A percentile compares a stretch with the other conserved stretches of the same genome.
phyloP scores from a whole-genome alignment of 805 yeast genomes.

The Nakazawaea ishiwadae region DNA sequence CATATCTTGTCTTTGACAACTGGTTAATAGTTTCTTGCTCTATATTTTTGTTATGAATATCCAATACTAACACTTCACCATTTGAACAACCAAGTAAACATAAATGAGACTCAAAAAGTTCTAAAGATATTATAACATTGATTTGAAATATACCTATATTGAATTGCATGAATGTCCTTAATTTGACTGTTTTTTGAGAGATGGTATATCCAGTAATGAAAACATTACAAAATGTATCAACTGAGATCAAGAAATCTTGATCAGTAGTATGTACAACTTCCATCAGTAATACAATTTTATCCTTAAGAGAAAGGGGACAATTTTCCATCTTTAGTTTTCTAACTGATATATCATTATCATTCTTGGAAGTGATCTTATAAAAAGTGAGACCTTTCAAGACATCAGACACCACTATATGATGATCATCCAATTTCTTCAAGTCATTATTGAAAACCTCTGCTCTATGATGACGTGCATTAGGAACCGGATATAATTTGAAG shows the following conservation, averaged over 20 bases:
- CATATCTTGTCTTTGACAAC: neutral
- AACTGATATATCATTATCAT: neutral
- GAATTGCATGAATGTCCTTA: neutral
- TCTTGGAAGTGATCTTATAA: neutral
- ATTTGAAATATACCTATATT: neutral
- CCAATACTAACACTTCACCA: slow-evolving; percentile 1
- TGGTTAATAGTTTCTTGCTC: neutral
- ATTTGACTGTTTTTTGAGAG: neutral
- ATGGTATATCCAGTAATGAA: neutral
- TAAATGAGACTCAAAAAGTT: neutral
- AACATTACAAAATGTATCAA: neutral
- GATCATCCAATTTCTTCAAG: neutral
- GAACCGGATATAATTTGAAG: neutral
- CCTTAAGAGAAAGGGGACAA: too few species aligned
- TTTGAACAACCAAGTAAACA: slow-evolving; percentile 3
- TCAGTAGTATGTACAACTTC: neutral
- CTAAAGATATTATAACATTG: neutral
- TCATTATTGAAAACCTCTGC: neutral
- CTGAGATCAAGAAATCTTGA: neutral
- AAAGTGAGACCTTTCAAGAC: neutral
- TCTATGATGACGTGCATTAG: neutral
- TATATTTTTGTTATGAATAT: neutral
- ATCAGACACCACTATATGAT: neutral
- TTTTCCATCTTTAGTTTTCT: neutral
- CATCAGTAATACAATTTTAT: neutral